These are phyloP conservation scores for Venustampulla echinocandica DNA, from an alignment of 495 filamentous ascomycete species.

Conservation along the genomic window DNA sequence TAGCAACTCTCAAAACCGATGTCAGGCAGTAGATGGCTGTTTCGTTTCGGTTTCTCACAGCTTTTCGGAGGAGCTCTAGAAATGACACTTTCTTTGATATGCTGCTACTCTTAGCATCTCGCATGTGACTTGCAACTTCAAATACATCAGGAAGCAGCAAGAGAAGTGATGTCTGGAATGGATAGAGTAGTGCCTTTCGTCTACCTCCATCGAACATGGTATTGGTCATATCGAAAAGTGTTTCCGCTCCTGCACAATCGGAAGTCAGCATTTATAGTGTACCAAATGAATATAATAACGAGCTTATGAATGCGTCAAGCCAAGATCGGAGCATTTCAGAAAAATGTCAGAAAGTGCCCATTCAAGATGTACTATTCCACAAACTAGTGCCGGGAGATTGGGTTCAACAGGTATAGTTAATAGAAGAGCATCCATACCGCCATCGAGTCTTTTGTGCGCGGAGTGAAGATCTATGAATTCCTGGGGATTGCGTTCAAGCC, in stretches of 20 bases:
- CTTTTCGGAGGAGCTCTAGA: slow-evolving; percentile 50
- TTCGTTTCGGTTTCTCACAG: slow-evolving; percentile 44
- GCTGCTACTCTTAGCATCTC: slow-evolving; percentile 46
- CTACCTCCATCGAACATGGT: slow-evolving; percentile 45
- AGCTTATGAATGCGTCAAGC: too few relatives aligned
- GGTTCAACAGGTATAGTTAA: background rate
- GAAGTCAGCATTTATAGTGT: background rate
- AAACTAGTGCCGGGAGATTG: background rate
- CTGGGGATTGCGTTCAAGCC: slow-evolving; percentile 52
- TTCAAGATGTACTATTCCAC: background rate
- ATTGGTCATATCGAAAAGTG: slow-evolving; percentile 54
- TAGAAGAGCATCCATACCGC: slow-evolving; percentile 22
- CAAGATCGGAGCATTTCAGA: too few relatives aligned
- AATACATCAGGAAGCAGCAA: slow-evolving; percentile 57
- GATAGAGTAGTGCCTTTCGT: slow-evolving; percentile 46
- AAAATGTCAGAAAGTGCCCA: too few relatives aligned
- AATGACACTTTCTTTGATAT: slow-evolving; percentile 55
- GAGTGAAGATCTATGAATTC: slow-evolving; percentile 54
- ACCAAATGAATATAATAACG: background rate
- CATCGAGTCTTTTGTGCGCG: slow-evolving; percentile 48
- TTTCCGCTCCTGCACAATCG: slow-evolving; percentile 36
- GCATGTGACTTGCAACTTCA: slow-evolving; percentile 52
- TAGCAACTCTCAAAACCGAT: slow-evolving; percentile 47
- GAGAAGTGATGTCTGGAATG: slow-evolving; percentile 51
- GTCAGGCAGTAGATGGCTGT: slow-evolving; percentile 54